A percentile compares a stretch with the other conserved stretches of the same genome.
Conservation (phyloP, 208 protist genomes). For the Wallacemonas sp. region DNA sequence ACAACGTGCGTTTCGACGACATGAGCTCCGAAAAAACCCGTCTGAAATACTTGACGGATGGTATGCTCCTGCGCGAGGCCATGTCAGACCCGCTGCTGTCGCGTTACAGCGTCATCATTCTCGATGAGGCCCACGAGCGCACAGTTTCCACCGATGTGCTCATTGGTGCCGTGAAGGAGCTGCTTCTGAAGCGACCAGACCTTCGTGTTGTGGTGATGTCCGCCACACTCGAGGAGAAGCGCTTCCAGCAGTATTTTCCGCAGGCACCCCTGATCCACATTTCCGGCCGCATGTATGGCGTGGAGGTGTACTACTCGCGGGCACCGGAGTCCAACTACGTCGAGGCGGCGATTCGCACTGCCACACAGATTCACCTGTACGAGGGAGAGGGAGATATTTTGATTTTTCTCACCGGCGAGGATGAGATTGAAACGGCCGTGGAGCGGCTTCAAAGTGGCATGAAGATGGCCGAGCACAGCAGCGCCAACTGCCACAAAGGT, state of each 20-base stretch:
- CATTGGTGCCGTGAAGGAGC: constrained; percentile 97
- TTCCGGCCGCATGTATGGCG: constrained; percentile 96
- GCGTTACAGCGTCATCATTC: constrained; percentile 96
- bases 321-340: constrained; percentile 96
- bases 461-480: constrained; percentile 76
- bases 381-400: constrained; percentile 98
- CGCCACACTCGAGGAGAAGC: constrained; percentile 97
- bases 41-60: constrained; percentile 99
- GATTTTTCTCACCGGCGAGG: constrained; percentile 99
- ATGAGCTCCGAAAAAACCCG: constrained; percentile 92
- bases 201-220: constrained; percentile 97
- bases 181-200: constrained; percentile 79
- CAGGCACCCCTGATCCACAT: constrained; percentile 97
- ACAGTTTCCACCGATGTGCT: constrained; percentile 98
- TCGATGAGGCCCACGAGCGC: constrained; percentile 99
- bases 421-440: constrained; percentile 99
- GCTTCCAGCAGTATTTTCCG: constrained; percentile 98
- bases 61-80: constrained; percentile 98
- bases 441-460: constrained; percentile 94
- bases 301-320: constrained; percentile 88
- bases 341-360: constrained; percentile 96
- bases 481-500: constrained; percentile 72
- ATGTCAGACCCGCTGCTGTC: constrained; percentile 92
- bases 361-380: constrained; percentile 97
- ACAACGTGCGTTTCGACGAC: constrained; percentile 99